Evolutionary conservation across 805 yeast genomes (phyloP).

Genomic region (Candida odintsovae): DNA sequence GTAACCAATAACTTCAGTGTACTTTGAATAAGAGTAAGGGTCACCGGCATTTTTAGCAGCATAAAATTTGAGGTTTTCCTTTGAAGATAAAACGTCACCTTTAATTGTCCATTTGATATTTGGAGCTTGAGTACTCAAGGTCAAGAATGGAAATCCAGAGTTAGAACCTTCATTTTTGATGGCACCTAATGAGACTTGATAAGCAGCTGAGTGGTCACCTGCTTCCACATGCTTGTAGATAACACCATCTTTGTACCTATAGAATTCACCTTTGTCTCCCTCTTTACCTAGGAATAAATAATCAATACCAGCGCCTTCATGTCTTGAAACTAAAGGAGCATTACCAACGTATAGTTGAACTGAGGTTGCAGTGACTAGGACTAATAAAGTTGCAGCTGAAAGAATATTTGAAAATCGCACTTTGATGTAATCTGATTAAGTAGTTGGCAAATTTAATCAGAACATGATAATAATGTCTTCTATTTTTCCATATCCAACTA

Average conservation of each 20-base stretch:
- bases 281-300: slow-evolving; percentile 12
- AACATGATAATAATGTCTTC: too few species aligned
- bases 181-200: slow-evolving; percentile 5
- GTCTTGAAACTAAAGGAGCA: slow-evolving; percentile 9
- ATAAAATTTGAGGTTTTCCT: too few species aligned
- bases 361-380: neutral
- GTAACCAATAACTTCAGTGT: too few species aligned
- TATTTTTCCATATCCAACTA: too few species aligned
- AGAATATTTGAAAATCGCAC: too few species aligned
- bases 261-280: slow-evolving; percentile 6
- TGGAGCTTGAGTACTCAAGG: too few species aligned
- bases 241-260: slow-evolving; percentile 1
- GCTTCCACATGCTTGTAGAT: slow-evolving; percentile 2
- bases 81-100: too few species aligned
- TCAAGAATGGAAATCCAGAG: slow-evolving; percentile 11
- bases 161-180: neutral
- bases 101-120: too few species aligned
- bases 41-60: too few species aligned
- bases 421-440: too few species aligned
- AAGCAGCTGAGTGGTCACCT: neutral
- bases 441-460: too few species aligned
- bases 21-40: too few species aligned
- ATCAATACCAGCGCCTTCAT: slow-evolving; percentile 19
- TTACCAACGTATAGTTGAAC: neutral
- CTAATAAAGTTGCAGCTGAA: neutral